phyloP scores from a whole-genome alignment of 2,329 filamentous ascomycete genomes.

The Pseudogymnoascus sp. region DNA sequence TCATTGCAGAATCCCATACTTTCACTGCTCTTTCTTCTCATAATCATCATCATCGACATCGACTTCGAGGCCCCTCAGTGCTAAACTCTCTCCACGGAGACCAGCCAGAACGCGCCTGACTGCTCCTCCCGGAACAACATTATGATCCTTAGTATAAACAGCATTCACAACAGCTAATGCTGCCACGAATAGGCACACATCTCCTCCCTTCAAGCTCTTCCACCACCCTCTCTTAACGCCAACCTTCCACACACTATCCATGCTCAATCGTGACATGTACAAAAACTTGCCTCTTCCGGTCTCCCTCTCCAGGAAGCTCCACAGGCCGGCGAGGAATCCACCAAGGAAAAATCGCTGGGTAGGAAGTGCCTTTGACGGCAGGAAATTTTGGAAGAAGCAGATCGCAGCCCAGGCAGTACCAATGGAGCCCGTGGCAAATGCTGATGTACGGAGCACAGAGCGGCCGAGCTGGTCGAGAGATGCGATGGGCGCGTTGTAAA shows the following conservation, averaged over 20 bases:
- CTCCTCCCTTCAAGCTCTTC: slow-evolving; percentile 72
- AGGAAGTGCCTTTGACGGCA: slow-evolving; percentile 67
- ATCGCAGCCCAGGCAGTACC: slow-evolving; percentile 82
- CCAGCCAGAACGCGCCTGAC: slow-evolving; percentile 23
- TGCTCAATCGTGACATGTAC: slow-evolving; percentile 67
- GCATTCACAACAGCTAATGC: slow-evolving; percentile 71
- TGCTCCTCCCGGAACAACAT: slow-evolving; percentile 20
- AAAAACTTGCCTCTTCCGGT: slow-evolving; percentile 63
- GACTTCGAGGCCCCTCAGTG: not conserved
- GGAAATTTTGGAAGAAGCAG: slow-evolving; percentile 75
- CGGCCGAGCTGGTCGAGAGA: slow-evolving; percentile 60
- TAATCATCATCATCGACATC: slow-evolving; percentile 1
- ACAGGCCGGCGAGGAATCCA: slow-evolving; percentile 76
- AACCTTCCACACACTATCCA: slow-evolving; percentile 85
- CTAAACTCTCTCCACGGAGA: slow-evolving; percentile 25
- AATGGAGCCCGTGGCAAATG: slow-evolving; percentile 75
- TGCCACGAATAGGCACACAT: slow-evolving; percentile 74
- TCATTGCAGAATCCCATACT: not conserved
- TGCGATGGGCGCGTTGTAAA: slow-evolving; percentile 62
- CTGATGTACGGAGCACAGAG: slow-evolving; percentile 63
- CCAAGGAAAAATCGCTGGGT: slow-evolving; percentile 86
- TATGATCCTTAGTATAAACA: slow-evolving; percentile 37
- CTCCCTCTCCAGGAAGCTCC: slow-evolving; percentile 68
- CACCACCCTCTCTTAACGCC: slow-evolving; percentile 87
- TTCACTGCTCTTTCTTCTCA: not conserved